Conservation (phyloP, 1,139 yeast genomes). For the Taphrina betulina region DNA sequence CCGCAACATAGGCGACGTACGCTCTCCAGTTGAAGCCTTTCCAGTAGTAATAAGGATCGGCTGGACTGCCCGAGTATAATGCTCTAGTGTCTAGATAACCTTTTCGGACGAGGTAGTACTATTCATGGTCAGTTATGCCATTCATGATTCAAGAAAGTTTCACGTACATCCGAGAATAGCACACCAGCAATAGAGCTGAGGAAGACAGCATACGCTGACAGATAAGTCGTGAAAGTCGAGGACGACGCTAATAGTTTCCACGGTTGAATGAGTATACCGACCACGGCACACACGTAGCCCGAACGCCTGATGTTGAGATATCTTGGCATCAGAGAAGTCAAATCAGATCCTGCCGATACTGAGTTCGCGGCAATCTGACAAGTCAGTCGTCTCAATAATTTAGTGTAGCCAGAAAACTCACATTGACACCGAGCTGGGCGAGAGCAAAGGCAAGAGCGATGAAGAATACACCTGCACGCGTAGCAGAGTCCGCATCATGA, state of each 20-base stretch:
- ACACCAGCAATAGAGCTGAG: conserved; percentile 46
- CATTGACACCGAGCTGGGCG: conserved; percentile 48
- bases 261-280: conserved; percentile 73
- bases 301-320: conserved; percentile 80
- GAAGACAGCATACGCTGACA: conserved; percentile 46
- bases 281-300: conserved; percentile 58
- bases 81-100: conserved; percentile 43
- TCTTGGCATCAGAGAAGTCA: conserved; percentile 77
- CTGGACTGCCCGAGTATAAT: conserved; percentile 40
- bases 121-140: too few species aligned
- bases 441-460: conserved; percentile 37
- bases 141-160: too few species aligned
- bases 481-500: conserved; percentile 44
- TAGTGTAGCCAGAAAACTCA: too few species aligned
- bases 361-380: conserved; percentile 90
- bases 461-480: conserved; percentile 59
- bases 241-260: conserved; percentile 68
- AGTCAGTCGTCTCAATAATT: too few species aligned
- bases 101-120: conserved; percentile 44
- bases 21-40: conserved; percentile 46
- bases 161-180: conserved; percentile 43
- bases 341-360: conserved; percentile 85
- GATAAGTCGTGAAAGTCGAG: conserved; percentile 43
- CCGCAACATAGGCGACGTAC: conserved; percentile 43
- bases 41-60: conserved; percentile 45